A percentile compares a stretch with the other conserved stretches of the same genome.
These are phyloP conservation scores for Tulasnella sp. DNA, from an alignment of 768 basidiomycete genomes.

Conservation along the genomic window DNA sequence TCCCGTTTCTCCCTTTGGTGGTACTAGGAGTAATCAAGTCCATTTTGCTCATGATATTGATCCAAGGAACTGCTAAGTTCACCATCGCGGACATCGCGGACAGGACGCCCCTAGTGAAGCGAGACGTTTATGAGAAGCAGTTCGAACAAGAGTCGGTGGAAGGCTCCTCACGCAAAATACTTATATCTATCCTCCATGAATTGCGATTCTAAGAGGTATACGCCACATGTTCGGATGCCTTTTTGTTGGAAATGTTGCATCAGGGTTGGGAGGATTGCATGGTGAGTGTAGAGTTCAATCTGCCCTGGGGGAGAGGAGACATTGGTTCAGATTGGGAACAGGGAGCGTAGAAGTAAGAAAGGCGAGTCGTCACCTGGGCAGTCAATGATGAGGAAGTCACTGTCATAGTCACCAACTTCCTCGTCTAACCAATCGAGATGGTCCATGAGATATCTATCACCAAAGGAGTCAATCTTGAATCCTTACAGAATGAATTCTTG, in stretches of 20 bases:
- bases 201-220: slow-evolving; percentile 91
- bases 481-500: background rate
- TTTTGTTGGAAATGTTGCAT: slow-evolving; percentile 61
- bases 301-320: slow-evolving; percentile 45
- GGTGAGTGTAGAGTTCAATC: slow-evolving; percentile 97
- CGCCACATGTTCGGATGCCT: slow-evolving; percentile 75
- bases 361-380: slow-evolving; percentile 51
- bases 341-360: background rate
- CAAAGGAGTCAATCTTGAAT: background rate
- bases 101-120: slow-evolving; percentile 63
- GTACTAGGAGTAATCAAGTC: slow-evolving; percentile 68
- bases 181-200: slow-evolving; percentile 99
- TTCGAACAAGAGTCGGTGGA: slow-evolving; percentile 7
- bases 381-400: slow-evolving; percentile 90
- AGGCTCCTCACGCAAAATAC: slow-evolving; percentile 63
- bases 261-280: slow-evolving; percentile 87
- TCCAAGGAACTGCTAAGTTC: slow-evolving; percentile 90
- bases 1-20: slow-evolving; percentile 44
- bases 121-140: slow-evolving; percentile 12
- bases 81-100: slow-evolving; percentile 99
- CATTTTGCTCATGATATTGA: slow-evolving; percentile 99
- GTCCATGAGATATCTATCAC: slow-evolving; percentile 74
- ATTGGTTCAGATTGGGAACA: background rate
- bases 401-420: slow-evolving; percentile 84
- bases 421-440: slow-evolving; percentile 99